phyloP scores from a whole-genome alignment of 495 filamentous ascomycete genomes.

The Copromyces sp. region DNA sequence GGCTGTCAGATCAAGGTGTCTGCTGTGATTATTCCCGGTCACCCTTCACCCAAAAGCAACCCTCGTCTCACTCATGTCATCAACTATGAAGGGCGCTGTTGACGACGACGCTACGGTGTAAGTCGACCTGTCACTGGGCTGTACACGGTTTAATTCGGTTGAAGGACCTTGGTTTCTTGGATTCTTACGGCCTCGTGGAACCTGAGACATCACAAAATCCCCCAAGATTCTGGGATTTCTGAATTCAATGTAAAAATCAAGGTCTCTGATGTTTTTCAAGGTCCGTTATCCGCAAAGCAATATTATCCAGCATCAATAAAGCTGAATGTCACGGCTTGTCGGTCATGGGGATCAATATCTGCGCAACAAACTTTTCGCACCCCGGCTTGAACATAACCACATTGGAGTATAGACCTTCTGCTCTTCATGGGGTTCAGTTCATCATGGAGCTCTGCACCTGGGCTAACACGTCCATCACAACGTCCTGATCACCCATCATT shows the following conservation, averaged over 20 bases:
- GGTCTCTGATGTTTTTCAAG: neutral
- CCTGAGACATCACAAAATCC: constrained; percentile 4
- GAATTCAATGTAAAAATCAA: neutral
- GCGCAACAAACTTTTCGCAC: neutral
- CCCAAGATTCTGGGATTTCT: neutral
- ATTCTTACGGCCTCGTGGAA: neutral
- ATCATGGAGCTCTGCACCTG: neutral
- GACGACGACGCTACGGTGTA: neutral
- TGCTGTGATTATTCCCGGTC: neutral
- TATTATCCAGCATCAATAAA: neutral
- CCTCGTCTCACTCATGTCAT: neutral
- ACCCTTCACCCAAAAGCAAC: neutral
- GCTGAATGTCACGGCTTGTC: neutral
- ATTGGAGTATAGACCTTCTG: neutral
- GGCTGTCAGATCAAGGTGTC: neutral
- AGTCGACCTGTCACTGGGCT: neutral
- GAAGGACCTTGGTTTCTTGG: neutral
- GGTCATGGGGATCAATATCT: neutral
- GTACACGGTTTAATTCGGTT: neutral
- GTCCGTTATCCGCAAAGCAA: neutral
- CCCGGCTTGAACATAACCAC: neutral
- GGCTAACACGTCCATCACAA: neutral
- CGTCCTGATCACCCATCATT: neutral
- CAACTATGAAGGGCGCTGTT: neutral
- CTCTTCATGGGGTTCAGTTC: neutral